Conservation (phyloP, 75 land plant species). For the Selaginella moellendorffii region DNA sequence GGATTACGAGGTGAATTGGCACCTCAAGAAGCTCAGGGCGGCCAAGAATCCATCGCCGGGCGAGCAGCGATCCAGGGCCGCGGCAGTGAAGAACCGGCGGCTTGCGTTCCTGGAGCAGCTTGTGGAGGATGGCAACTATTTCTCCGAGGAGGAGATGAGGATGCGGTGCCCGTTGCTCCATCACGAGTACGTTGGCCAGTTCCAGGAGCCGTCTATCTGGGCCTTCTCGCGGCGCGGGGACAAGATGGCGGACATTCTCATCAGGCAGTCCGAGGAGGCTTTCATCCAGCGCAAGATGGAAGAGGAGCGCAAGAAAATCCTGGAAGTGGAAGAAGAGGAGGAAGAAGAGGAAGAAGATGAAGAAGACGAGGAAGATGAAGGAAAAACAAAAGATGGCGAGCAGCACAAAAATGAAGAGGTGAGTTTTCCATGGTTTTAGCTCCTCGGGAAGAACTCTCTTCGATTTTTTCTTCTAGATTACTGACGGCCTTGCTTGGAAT, state of each 20-base stretch:
- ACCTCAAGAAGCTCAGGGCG: conserved; percentile 8
- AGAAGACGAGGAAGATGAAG: conserved; percentile 42
- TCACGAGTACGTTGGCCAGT: conserved; percentile 75
- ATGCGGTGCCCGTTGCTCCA: conserved; percentile 73
- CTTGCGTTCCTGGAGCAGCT: conserved; percentile 59
- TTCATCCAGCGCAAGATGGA: conserved; percentile 41
- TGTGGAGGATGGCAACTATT: conserved; percentile 56
- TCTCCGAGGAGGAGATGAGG: conserved; percentile 90
- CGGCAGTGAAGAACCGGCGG: conserved; percentile 57
- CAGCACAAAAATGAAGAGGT: neutral
- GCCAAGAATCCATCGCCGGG: conserved; percentile 29
- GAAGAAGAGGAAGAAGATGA: conserved; percentile 30
- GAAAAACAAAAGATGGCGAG: conserved; percentile 35
- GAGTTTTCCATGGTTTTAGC: too few relatives aligned
- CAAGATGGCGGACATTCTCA: conserved; percentile 67
- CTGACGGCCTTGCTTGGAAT: too few relatives aligned
- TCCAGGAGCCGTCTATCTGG: conserved; percentile 56
- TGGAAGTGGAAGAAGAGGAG: conserved; percentile 17
- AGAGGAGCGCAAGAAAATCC: conserved; percentile 54
- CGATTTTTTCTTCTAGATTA: too few relatives aligned
- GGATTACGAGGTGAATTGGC: conserved; percentile 48
- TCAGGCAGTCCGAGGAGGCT: conserved; percentile 65
- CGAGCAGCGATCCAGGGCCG: conserved; percentile 34
- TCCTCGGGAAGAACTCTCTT: too few relatives aligned
- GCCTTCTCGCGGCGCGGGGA: conserved; percentile 65